These are phyloP conservation scores for Paecilomyces sp. DNA, from an alignment of 2,329 filamentous ascomycete genomes.

Conservation along the genomic window DNA sequence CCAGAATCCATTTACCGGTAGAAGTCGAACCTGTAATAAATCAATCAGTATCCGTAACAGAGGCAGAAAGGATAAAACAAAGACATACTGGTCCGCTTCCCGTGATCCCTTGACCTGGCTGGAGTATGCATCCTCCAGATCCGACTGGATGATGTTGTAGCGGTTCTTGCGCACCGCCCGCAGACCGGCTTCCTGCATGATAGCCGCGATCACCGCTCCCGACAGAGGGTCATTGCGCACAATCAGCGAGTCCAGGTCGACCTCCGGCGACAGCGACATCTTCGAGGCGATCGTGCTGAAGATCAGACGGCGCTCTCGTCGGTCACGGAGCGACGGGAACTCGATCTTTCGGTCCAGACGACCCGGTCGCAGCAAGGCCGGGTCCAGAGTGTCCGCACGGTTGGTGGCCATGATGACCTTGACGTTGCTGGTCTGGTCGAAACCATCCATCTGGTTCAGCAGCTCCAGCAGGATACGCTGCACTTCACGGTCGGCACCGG, in stretches of 20 bases:
- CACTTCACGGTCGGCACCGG: conserved; percentile 93
- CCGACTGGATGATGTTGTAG: conserved; percentile 97
- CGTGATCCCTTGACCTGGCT: conserved; percentile 85
- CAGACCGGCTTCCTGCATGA: conserved; percentile 98
- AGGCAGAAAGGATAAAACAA: conserved; percentile 6
- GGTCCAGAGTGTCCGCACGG: conserved; percentile 90
- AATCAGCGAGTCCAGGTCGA: conserved; percentile 92
- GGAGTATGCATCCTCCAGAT: conserved; percentile 94
- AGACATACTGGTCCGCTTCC: conserved; percentile 54
- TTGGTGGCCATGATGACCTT: conserved; percentile 99
- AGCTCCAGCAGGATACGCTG: conserved; percentile 96
- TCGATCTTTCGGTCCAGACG: conserved; percentile 97
- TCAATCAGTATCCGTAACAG: conserved; percentile 32
- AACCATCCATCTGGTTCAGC: conserved; percentile 99
- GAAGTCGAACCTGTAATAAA: conserved; percentile 74
- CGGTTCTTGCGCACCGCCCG: conserved; percentile 93
- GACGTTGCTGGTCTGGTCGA: conserved; percentile 97
- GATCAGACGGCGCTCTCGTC: conserved; percentile 90
- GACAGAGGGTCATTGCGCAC: conserved; percentile 93
- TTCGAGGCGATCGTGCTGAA: conserved; percentile 95
- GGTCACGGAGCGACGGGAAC: conserved; percentile 90
- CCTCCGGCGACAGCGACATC: conserved; percentile 95
- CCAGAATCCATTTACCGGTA: conserved; percentile 52
- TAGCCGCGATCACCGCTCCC: conserved; percentile 92
- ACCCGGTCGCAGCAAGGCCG: conserved; percentile 83